A percentile compares a stretch with the other conserved stretches of the same genome.
These are phyloP conservation scores for Beta corolliflora DNA, from an alignment of 179 eudicot genomes.

Conservation along the genomic window DNA sequence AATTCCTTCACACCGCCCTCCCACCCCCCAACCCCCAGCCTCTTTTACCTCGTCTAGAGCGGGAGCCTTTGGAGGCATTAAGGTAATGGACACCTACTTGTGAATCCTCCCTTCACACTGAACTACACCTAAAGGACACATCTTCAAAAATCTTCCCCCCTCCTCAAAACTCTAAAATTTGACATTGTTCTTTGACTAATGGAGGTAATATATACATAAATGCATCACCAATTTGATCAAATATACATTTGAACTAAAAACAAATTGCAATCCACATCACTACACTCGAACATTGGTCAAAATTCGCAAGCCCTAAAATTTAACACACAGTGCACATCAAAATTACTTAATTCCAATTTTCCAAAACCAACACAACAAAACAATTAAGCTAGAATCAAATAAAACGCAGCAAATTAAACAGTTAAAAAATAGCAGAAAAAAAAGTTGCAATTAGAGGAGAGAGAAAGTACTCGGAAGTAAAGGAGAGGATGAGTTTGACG, in stretches of 20 bases:
- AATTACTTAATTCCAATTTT: not conserved
- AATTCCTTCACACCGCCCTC: too few species aligned
- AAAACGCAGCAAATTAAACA: not conserved
- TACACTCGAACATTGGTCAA: not conserved
- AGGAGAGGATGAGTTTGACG: conserved; percentile 63
- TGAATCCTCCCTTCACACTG: too few species aligned
- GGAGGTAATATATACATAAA: not conserved
- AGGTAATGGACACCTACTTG: too few species aligned
- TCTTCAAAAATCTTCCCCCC: too few species aligned
- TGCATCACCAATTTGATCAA: not conserved
- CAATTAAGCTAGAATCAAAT: not conserved
- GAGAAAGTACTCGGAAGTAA: conserved; percentile 53
- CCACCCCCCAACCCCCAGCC: too few species aligned
- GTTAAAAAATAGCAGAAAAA: not conserved
- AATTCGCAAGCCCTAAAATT: not conserved
- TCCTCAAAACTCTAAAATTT: too few species aligned
- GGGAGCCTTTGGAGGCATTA: too few species aligned
- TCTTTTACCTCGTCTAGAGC: too few species aligned
- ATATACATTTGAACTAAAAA: not conserved
- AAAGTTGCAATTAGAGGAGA: not conserved
- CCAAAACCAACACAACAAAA: not conserved
- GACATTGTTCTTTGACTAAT: not conserved
- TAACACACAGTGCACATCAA: not conserved
- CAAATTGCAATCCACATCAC: not conserved
- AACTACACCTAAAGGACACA: too few species aligned